Percentiles rank a stretch among this genome's conserved stretches.
Conservation (phyloP, 768 basidiomycete species). For the Arthromyces matolae region DNA sequence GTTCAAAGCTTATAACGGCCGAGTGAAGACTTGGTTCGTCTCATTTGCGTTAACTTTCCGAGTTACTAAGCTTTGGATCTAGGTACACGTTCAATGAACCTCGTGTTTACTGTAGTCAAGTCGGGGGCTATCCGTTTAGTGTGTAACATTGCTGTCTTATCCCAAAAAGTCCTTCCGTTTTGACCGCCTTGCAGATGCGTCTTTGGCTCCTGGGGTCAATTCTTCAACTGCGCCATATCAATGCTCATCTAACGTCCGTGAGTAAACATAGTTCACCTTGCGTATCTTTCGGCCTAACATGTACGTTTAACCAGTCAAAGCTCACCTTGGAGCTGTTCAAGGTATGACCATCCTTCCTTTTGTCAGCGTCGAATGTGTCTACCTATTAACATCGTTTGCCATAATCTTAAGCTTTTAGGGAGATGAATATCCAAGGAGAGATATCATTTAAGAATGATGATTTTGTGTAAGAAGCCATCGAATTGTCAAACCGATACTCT, state of each 20-base stretch:
- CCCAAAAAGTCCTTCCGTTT: background rate
- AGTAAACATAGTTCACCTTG: conserved; percentile 11
- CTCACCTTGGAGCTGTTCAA: conserved; percentile 49
- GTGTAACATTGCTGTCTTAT: conserved; percentile 5
- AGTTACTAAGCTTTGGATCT: background rate
- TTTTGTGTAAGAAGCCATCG: conserved; percentile 33
- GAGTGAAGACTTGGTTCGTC: conserved; percentile 43
- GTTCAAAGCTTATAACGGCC: conserved; percentile 45
- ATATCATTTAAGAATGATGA: conserved; percentile 55
- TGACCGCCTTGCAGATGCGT: conserved; percentile 24
- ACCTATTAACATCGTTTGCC: background rate
- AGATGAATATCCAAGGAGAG: conserved; percentile 46
- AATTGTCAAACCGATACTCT: background rate
- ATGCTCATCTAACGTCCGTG: conserved; percentile 42
- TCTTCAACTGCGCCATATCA: conserved; percentile 40
- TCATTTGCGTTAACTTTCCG: background rate
- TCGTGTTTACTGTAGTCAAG: conserved; percentile 37
- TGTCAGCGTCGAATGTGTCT: no score
- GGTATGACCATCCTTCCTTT: conserved; percentile 26
- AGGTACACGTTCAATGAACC: conserved; percentile 56
- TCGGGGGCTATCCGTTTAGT: conserved; percentile 42
- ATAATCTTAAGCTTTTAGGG: conserved; percentile 37
- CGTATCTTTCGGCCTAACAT: background rate
- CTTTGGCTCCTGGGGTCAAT: conserved; percentile 41
- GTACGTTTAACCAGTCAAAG: conserved; percentile 30